These are phyloP conservation scores for Venturiaceae sp. DNA, from an alignment of 2,329 filamentous ascomycete species.

Conservation along the genomic window DNA sequence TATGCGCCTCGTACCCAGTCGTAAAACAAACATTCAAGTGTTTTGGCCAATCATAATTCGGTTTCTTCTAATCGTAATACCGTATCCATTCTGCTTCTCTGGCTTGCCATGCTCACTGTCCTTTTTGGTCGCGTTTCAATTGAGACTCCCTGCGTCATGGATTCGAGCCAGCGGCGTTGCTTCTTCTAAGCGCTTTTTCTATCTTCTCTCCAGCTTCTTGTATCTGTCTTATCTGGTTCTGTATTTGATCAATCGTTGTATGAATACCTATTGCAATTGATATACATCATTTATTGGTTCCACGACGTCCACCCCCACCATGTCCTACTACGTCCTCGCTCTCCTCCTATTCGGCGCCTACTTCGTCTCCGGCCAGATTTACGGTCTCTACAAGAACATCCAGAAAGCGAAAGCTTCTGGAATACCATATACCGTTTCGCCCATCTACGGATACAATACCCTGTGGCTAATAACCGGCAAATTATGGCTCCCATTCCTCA, in stretches of 20 bases:
- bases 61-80: not conserved
- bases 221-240: not conserved
- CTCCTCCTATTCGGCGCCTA: not conserved
- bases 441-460: constrained; percentile 4
- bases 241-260: too few species aligned
- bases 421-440: constrained; percentile 7
- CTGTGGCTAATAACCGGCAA: constrained; percentile 3
- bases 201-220: not conserved
- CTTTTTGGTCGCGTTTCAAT: not conserved
- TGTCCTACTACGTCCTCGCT: constrained; percentile 1
- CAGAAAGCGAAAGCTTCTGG: constrained; percentile 3
- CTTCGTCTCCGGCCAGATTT: not conserved
- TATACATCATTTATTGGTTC: too few species aligned
- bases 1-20: not conserved
- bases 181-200: not conserved
- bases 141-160: not conserved
- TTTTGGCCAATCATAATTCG: not conserved
- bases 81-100: not conserved
- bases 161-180: not conserved
- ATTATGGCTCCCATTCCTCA: constrained; percentile 6
- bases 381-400: constrained; percentile 4
- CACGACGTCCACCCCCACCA: not conserved
- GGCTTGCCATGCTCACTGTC: too few species aligned
- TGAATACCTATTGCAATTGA: too few species aligned
- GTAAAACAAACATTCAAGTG: not conserved